Evolutionary conservation across 192 early-diverging fungal genomes (phyloP).

Genomic region (Backusella tuberculispora): DNA sequence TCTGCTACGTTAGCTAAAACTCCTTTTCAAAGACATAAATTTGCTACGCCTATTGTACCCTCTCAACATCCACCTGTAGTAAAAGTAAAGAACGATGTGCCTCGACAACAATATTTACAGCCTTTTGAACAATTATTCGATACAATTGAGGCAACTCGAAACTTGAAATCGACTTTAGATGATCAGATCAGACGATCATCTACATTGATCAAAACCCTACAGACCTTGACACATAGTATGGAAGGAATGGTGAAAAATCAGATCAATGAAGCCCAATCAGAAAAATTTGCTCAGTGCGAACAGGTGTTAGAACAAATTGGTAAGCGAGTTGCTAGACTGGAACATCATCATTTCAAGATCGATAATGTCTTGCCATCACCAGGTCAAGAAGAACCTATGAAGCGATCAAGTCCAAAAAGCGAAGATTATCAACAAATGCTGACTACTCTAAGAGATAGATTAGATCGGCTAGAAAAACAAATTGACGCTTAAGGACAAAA

Average conservation of each 20-base stretch:
- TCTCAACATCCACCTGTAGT: background rate
- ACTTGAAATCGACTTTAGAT: conserved; percentile 67
- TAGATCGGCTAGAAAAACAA: conserved; percentile 35
- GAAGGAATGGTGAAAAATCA: conserved; percentile 73
- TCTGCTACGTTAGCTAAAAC: conserved; percentile 15
- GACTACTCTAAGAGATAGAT: conserved; percentile 23
- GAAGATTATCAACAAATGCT: conserved; percentile 34
- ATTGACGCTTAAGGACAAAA: conserved; percentile 16
- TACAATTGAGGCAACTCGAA: conserved; percentile 60
- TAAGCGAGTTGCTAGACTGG: conserved; percentile 22
- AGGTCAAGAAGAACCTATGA: background rate
- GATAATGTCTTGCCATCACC: background rate
- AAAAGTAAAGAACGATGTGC: conserved; percentile 20
- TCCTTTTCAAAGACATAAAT: conserved; percentile 7
- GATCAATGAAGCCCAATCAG: conserved; percentile 72
- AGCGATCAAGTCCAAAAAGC: background rate
- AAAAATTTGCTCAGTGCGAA: conserved; percentile 54
- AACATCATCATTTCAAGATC: background rate
- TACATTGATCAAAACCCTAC: conserved; percentile 73
- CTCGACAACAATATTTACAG: conserved; percentile 55
- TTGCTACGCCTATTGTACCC: conserved; percentile 5
- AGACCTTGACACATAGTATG: conserved; percentile 70
- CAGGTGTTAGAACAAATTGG: conserved; percentile 41
- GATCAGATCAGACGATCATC: conserved; percentile 76
- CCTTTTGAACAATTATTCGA: conserved; percentile 58